These are phyloP conservation scores for Yarrowia galli DNA, from an alignment of 1,139 yeast species.

Conservation along the genomic window DNA sequence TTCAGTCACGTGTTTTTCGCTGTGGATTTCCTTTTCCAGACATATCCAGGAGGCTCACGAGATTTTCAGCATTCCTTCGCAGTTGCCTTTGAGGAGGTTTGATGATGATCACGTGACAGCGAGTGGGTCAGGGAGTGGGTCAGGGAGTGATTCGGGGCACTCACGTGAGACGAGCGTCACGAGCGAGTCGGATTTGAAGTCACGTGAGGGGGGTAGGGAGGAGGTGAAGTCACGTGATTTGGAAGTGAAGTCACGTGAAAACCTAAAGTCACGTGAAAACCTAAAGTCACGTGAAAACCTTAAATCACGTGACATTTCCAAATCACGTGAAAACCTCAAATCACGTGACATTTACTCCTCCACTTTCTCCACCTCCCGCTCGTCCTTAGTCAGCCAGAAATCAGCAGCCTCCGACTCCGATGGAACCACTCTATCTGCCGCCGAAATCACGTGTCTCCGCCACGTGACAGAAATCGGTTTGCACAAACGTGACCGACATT, in stretches of 20 bases:
- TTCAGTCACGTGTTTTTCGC: constrained; percentile 62
- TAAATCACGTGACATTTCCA: too few relatives aligned
- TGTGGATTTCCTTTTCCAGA: constrained; percentile 88
- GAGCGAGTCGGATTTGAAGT: too few relatives aligned
- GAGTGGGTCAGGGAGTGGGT: background rate
- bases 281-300: too few relatives aligned
- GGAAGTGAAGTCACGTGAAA: too few relatives aligned
- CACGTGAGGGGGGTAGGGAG: too few relatives aligned
- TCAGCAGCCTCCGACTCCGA: background rate
- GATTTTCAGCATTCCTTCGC: constrained; percentile 59
- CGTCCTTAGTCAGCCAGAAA: background rate
- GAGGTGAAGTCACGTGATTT: too few relatives aligned
- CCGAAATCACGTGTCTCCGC: constrained; percentile 20
- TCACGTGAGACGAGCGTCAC: background rate
- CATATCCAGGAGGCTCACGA: constrained; percentile 45
- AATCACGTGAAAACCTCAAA: too few relatives aligned
- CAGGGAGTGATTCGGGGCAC: background rate
- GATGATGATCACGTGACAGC: too few relatives aligned
- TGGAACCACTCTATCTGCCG: background rate
- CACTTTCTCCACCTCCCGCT: too few relatives aligned
- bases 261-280: too few relatives aligned
- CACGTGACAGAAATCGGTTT: constrained; percentile 48
- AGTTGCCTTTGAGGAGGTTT: constrained; percentile 53
- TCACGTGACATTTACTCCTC: too few relatives aligned
- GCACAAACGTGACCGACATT: constrained; percentile 59